Conservation (phyloP, 805 yeast species). For the Millerago galiae region DNA sequence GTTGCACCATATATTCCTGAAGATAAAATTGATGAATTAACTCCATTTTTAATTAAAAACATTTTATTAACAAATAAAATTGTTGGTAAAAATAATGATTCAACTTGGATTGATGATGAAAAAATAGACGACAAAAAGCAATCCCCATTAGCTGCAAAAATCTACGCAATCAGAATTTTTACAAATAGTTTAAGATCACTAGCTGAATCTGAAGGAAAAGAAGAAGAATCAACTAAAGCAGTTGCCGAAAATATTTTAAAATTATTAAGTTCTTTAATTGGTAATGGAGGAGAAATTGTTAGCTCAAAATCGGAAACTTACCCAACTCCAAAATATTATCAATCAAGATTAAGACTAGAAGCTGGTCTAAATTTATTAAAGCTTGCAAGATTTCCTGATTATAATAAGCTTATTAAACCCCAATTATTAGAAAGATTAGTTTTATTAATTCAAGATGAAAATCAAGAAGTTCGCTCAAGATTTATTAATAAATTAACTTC, state of each 20-base stretch:
- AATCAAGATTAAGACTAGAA: conserved; percentile 53
- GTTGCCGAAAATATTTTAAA: conserved; percentile 61
- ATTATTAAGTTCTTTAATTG: conserved; percentile 56
- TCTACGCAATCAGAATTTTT: conserved; percentile 47
- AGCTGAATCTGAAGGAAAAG: conserved; percentile 24
- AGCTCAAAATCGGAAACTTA: conserved; percentile 32
- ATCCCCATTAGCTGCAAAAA: conserved; percentile 38
- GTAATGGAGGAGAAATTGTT: conserved; percentile 74
- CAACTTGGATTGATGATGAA: conserved; percentile 43
- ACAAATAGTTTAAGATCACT: conserved; percentile 48
- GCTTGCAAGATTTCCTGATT: conserved; percentile 49
- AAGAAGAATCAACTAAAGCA: conserved; percentile 33
- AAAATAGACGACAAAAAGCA: conserved; percentile 27
- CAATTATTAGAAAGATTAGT: conserved; percentile 45
- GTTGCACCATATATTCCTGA: conserved; percentile 44
- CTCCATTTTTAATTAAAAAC: conserved; percentile 53
- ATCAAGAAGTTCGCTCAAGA: conserved; percentile 44
- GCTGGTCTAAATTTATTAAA: conserved; percentile 66
- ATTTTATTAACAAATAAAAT: conserved; percentile 48
- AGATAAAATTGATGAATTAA: conserved; percentile 49
- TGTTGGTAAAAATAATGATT: conserved; percentile 27
- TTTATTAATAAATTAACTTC: conserved; percentile 48
- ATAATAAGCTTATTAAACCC: conserved; percentile 47
- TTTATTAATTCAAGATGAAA: conserved; percentile 62
- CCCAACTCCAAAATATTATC: conserved; percentile 60